Conservation (phyloP, 2,329 filamentous ascomycete genomes). For the Monosporascus ibericus region DNA sequence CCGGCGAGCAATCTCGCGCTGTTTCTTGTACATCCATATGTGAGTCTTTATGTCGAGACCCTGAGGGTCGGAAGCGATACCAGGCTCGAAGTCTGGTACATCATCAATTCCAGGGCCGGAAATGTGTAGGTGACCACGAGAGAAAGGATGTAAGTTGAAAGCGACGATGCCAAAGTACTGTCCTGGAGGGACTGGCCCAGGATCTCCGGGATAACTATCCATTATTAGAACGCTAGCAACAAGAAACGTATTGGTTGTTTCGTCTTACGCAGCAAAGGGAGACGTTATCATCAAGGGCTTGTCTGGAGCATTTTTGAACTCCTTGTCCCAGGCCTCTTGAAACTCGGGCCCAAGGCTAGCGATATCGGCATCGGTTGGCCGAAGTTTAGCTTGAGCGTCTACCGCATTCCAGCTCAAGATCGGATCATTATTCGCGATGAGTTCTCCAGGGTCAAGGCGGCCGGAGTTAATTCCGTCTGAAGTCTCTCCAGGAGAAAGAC, state of each 20-base stretch:
- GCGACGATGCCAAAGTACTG: slow-evolving; percentile 48
- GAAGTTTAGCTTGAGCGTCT: slow-evolving; percentile 50
- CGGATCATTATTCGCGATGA: slow-evolving; percentile 40
- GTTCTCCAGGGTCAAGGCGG: slow-evolving; percentile 20
- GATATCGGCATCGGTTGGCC: slow-evolving; percentile 27
- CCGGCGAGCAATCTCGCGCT: slow-evolving; percentile 52
- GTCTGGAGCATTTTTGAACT: slow-evolving; percentile 39
- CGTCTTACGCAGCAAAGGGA: slow-evolving; percentile 28
- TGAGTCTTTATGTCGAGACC: slow-evolving; percentile 50
- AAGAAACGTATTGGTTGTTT: not conserved
- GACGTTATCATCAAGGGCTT: slow-evolving; percentile 43
- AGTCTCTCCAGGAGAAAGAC: slow-evolving; percentile 11
- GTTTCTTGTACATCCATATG: slow-evolving; percentile 58
- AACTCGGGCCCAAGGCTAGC: slow-evolving; percentile 47
- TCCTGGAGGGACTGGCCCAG: slow-evolving; percentile 24
- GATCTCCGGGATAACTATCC: slow-evolving; percentile 35
- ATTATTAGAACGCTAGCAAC: not conserved
- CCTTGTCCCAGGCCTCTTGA: slow-evolving; percentile 45
- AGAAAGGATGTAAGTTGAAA: slow-evolving; percentile 56
- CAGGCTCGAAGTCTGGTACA: slow-evolving; percentile 47
- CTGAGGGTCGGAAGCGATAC: slow-evolving; percentile 44
- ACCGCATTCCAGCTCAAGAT: slow-evolving; percentile 52
- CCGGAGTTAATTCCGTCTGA: slow-evolving; percentile 9
- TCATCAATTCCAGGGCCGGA: slow-evolving; percentile 34
- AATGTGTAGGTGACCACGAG: slow-evolving; percentile 57